These are phyloP conservation scores for Fraxinus excelsior DNA, from an alignment of 257 asterid genomes.

Conservation along the genomic window DNA sequence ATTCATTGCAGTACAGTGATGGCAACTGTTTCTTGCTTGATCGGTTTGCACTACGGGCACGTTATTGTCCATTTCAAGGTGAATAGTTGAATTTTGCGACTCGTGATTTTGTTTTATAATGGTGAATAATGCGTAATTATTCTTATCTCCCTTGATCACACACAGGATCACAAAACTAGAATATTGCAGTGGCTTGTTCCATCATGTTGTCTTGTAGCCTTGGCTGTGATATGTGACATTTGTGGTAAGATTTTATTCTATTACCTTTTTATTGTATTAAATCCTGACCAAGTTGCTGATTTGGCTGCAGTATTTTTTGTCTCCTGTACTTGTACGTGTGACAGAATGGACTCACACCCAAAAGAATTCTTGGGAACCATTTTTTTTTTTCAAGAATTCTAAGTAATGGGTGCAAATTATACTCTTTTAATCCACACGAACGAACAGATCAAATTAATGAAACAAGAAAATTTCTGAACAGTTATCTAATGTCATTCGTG, in stretches of 20 bases:
- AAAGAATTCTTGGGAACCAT: background rate
- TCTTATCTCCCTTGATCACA: slow-evolving; percentile 9
- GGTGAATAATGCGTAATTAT: background rate
- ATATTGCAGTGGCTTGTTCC: slow-evolving; percentile 57
- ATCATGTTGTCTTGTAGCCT: slow-evolving; percentile 42
- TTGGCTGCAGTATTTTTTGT: background rate
- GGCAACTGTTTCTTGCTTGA: slow-evolving; percentile 62
- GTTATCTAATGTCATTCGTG: background rate
- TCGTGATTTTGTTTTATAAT: background rate
- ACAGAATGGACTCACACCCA: background rate
- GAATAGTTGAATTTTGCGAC: background rate
- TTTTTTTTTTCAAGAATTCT: too few relatives aligned
- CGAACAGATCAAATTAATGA: background rate
- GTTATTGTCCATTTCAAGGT: slow-evolving; percentile 69
- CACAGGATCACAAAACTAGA: slow-evolving; percentile 64
- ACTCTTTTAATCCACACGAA: too few relatives aligned
- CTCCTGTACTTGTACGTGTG: background rate
- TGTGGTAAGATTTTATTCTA: slow-evolving; percentile 40
- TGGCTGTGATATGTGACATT: slow-evolving; percentile 45
- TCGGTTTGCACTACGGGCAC: slow-evolving; percentile 73
- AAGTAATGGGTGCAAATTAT: too few relatives aligned
- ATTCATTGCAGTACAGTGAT: slow-evolving; percentile 58
- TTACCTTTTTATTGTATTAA: background rate
- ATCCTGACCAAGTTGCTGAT: background rate
- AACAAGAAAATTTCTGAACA: background rate